A percentile compares a stretch with the other conserved stretches of the same genome.
Conservation (phyloP, 352 stramenopile species). For the Aphanomyces invadans region DNA sequence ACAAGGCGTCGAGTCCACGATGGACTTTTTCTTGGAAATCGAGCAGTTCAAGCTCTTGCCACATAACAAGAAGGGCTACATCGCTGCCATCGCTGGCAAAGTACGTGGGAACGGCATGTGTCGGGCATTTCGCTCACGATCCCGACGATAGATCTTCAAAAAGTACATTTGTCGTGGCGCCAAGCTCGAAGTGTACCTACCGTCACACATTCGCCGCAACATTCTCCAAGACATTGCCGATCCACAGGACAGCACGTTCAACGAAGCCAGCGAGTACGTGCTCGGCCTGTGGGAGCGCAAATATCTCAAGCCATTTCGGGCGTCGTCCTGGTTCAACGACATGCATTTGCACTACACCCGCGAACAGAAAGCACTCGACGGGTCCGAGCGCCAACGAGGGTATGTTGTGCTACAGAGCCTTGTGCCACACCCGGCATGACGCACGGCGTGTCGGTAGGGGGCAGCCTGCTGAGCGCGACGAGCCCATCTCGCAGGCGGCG, state of each 20-base stretch:
- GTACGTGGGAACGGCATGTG: background rate
- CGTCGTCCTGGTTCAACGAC: background rate
- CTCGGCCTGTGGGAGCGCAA: conserved; percentile 46
- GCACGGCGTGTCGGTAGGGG: no score
- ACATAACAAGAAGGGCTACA: conserved; percentile 63
- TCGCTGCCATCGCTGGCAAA: conserved; percentile 54
- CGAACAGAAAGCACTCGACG: background rate
- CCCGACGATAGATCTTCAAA: conserved; percentile 40
- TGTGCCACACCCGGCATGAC: no score
- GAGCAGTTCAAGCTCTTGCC: conserved; percentile 60
- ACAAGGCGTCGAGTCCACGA: conserved; percentile 39
- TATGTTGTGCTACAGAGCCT: no score
- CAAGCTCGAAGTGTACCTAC: conserved; percentile 55
- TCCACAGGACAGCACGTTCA: conserved; percentile 52
- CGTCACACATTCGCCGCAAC: conserved; percentile 47
- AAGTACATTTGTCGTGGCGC: conserved; percentile 53
- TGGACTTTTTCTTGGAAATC: conserved; percentile 70
- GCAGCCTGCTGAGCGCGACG: background rate
- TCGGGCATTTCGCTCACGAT: background rate
- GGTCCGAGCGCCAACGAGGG: background rate
- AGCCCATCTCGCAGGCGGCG: background rate
- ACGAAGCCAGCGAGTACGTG: conserved; percentile 47
- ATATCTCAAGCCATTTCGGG: conserved; percentile 40
- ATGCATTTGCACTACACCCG: background rate
- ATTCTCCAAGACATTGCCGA: conserved; percentile 56